Base-by-base conservation (phyloP, 495 filamentous ascomycete genomes). In the Penicillium odoratum region DNA sequence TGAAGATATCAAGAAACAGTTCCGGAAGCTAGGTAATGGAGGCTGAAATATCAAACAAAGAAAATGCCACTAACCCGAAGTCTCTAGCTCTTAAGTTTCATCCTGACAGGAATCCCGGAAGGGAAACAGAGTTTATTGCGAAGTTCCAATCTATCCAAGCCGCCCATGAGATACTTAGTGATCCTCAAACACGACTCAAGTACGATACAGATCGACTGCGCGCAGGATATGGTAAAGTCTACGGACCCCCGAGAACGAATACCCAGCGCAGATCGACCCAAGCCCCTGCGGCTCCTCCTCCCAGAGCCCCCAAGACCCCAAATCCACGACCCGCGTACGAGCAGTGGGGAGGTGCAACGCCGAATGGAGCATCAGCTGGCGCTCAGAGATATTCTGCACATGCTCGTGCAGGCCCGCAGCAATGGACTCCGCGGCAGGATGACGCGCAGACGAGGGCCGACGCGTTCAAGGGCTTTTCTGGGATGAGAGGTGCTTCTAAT, bases 101-200 rank as follows among this genome's bases (percentile, higher is more conserved):
- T 66, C 93, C 93, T 7, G 93, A 97, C 69, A 85, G 92, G 44
- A 96, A 97, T 63, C 89, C 87, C 5, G 93, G 93, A 44, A 81
- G 81, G 59, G 92, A 96, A 72, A 65, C 79, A 21, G 90, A 91
- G 60, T 87, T 87, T 56, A 90, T 85, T 56, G 75, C 89, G 18
- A 89, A 88, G 65, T 97, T 97, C 64, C 87, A 94, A 66, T 80
- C 83, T 29, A 95, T 97, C 53, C 90, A 94, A 68, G 81, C 87
- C 1, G 93, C 93, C 25, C 85, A 94, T 59, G 93, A 96, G 66
- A 82, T 97, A 29, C 78, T 97, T 28, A 81, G 78, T 56, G 90
- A 96, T 61, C 75, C 85, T 0, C 73, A 77, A 33, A 74, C 79
- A 61, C 86, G 86, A 53, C 69, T 81, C 11, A 93, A 89, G 63